Conservation (phyloP, 1,139 yeast species). For the Magnusiomyces ingens region DNA sequence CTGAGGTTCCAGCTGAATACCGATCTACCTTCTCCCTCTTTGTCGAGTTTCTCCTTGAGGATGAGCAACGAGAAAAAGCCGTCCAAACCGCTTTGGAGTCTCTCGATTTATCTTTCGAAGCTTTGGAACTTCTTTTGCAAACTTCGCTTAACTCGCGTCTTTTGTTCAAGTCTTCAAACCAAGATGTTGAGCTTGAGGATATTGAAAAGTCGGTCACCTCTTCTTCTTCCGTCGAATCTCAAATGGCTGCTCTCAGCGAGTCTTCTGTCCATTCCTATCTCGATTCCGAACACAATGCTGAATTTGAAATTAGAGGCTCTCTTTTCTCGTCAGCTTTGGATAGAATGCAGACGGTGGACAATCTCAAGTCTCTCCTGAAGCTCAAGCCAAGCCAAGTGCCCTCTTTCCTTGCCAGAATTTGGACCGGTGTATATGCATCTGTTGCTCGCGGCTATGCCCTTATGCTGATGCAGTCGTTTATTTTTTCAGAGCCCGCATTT, state of each 20-base stretch:
- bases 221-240: not conserved
- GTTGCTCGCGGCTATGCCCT: slow-evolving; percentile 30
- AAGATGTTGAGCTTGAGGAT: not conserved
- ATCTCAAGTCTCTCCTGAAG: slow-evolving; percentile 16
- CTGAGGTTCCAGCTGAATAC: slow-evolving; percentile 2
- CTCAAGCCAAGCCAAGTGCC: slow-evolving; percentile 11
- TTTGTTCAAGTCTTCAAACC: not conserved
- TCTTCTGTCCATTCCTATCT: slow-evolving; percentile 36
- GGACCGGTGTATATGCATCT: slow-evolving; percentile 27
- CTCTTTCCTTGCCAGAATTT: slow-evolving; percentile 31
- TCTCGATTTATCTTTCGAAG: slow-evolving; percentile 40
- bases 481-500: slow-evolving; percentile 16
- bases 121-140: slow-evolving; percentile 64
- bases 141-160: slow-evolving; percentile 40
- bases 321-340: slow-evolving; percentile 31
- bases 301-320: slow-evolving; percentile 41
- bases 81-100: slow-evolving; percentile 40
- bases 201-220: slow-evolving; percentile 2
- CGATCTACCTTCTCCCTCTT: slow-evolving; percentile 17
- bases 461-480: slow-evolving; percentile 19
- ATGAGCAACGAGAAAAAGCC: slow-evolving; percentile 34
- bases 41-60: slow-evolving; percentile 33
- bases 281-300: slow-evolving; percentile 34
- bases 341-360: slow-evolving; percentile 15
- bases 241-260: slow-evolving; percentile 1